Base-by-base conservation (phyloP, 768 basidiomycete species). In the Mrakia frigida region DNA sequence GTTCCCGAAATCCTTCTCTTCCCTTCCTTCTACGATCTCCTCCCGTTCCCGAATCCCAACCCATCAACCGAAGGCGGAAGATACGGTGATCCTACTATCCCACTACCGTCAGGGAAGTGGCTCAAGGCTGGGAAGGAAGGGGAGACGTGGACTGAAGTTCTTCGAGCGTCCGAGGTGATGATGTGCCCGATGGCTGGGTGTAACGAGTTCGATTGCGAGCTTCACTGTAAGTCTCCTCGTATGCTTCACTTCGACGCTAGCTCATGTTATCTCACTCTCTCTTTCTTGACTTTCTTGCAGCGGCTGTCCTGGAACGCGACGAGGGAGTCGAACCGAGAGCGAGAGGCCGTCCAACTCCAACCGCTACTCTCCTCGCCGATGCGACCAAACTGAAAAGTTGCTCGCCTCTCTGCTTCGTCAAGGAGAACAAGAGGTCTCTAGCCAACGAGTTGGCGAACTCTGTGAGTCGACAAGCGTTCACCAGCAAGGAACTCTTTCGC, bases 191-290 rank as follows among this genome's bases (percentile, higher is more conserved):
- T 73, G 70, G 59, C 63, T 6, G 37, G 43, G 13, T 77, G 76
- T n/a, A 71, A 50, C n/a, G 76, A 72, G 43, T 77, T 73, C 52
- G 76, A 77, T 56, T 77, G 76, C 56, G 56, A 71, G 52, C 0
- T 63, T 23, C 76, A 77, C 33, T 67, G 76, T 77, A 9, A 14
- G 76, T 70, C 7, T 9, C 2, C 2, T 25, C 3, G 9, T 25
- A 31, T 16, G 6, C 5, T 4, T 53, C 69, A 25, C 16, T 63
- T 23, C 56, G 14, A 9, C 11, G 39, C 60, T 67, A 3, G 52
- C 43, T 61, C 5, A 18, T 31, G 10, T 56, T 16, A 0, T 23
- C 16, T 6, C 37, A 3, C 18, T 63, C 59, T n/a, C n/a, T n/a
- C n/a, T n/a, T n/a, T n/a, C n/a, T n/a, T n/a, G n/a, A n/a, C n/a